Base-by-base conservation (phyloP, 805 yeast genomes). In the Yarrowia keelungensis region DNA sequence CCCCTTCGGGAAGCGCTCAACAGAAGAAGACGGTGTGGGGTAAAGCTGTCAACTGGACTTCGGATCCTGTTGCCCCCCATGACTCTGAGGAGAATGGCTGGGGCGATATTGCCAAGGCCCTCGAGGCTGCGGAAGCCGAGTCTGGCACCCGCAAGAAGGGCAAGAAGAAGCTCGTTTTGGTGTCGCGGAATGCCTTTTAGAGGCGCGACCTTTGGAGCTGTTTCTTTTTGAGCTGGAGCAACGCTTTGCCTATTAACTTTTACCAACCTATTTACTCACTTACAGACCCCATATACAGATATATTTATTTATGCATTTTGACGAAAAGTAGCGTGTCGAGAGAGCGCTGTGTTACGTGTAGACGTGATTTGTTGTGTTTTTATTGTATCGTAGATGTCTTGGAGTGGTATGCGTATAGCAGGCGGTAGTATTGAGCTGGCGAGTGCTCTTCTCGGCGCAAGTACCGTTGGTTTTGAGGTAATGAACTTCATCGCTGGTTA, bases 91-190 rank as follows among this genome's bases (percentile, higher is more conserved):
- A 51, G 19, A 71, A 73, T 22, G 72, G 68, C 35, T 71, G 69
- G 36, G 67, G 67, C 15, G 71, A 69, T n/a, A 67, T 72, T 32
- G 67, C 72, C 39, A 66, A 66, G 51, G 42, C 72, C 22, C 69
- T 71, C 32, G 67, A 66, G 35, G 65, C 50, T 32, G 65, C 65
- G 5, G 62, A 71, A 12, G 69, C 73, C 36, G 61, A 71, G 58
- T 49, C 70, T 47, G 56, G 59, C 26, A 46, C 71, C 54, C 67
- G 69, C 35, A 51, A 68, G 38, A 69, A 68, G 70, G 75, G 75
- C 32, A 71, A 73, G 69, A 75, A 74, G 74, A 76, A 72, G 72
- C 71, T 74, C 69, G 77, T 75, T 47, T 72, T 70, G 22, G 65
- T 75, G 69, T 72, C 74, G 14, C 67, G 67, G 9, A 62, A 69